A percentile compares a stretch with the other conserved stretches of the same genome.
Conservation (phyloP, 768 basidiomycete genomes). For the Solioccasus polychromus region DNA sequence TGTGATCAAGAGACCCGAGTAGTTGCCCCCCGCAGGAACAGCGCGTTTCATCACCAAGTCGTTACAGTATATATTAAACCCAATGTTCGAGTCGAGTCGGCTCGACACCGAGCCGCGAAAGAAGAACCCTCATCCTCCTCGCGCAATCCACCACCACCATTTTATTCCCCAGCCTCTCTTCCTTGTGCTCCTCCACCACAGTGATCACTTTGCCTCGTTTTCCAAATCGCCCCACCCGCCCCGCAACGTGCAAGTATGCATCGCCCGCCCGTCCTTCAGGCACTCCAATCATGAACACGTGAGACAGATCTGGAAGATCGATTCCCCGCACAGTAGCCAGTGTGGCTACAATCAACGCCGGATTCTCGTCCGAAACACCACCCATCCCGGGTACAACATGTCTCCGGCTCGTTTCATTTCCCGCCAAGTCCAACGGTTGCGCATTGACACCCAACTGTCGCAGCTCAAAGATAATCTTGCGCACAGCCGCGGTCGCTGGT, state of each 20-base stretch:
- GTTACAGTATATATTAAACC: conserved; percentile 33
- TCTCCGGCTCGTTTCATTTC: conserved; percentile 39
- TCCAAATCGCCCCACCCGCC: conserved; percentile 75
- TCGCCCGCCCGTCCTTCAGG: conserved; percentile 52
- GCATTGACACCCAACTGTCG: conserved; percentile 66
- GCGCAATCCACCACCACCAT: conserved; percentile 32
- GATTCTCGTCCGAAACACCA: conserved; percentile 42
- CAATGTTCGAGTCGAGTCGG: conserved; percentile 53
- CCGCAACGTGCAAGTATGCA: conserved; percentile 66
- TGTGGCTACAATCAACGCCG: conserved; percentile 66
- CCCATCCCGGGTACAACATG: conserved; percentile 39
- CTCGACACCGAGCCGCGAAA: conserved; percentile 42
- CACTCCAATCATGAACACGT: conserved; percentile 72
- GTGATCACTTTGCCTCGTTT: conserved; percentile 63
- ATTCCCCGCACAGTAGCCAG: conserved; percentile 69
- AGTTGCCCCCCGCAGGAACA: conserved; percentile 19
- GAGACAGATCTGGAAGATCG: conserved; percentile 66
- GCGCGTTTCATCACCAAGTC: conserved; percentile 14
- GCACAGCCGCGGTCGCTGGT: conserved; percentile 58
- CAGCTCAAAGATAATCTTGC: conserved; percentile 62
- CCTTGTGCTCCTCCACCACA: conserved; percentile 44
- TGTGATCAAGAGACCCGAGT: too few relatives aligned
- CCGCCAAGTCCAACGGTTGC: conserved; percentile 52
- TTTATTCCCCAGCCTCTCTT: conserved; percentile 28
- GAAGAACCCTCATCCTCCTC: conserved; percentile 42